A percentile compares a stretch with the other conserved stretches of the same genome.
Conservation (phyloP, 148 eudicot species). For the Cornus suecica region DNA sequence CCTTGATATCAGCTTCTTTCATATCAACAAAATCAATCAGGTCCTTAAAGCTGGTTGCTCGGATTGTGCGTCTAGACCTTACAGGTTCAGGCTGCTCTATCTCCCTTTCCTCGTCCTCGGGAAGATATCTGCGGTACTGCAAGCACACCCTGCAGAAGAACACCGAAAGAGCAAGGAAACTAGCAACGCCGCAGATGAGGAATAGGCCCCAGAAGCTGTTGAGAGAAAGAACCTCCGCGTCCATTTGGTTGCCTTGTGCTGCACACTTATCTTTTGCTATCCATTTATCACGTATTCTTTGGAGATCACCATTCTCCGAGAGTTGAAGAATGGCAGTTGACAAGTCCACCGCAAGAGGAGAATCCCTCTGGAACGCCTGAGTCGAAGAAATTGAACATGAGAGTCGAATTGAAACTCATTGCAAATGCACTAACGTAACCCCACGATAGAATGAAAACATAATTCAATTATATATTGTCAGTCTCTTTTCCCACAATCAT, state of each 20-base stretch:
- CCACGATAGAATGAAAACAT: too few species aligned
- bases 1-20: conserved; percentile 66
- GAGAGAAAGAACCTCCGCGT: conserved; percentile 55
- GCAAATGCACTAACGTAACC: background rate
- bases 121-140: conserved; percentile 56
- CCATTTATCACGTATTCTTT: conserved; percentile 85
- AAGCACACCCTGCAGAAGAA: conserved; percentile 49
- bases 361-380: conserved; percentile 78
- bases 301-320: conserved; percentile 71
- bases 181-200: conserved; percentile 70
- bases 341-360: conserved; percentile 73
- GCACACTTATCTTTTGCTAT: conserved; percentile 46
- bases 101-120: conserved; percentile 35
- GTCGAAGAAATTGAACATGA: background rate
- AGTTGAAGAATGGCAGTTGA: conserved; percentile 78
- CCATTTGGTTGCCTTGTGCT: conserved; percentile 29
- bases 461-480: background rate
- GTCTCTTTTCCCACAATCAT: background rate
- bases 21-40: conserved; percentile 55
- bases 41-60: conserved; percentile 54
- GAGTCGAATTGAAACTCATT: background rate
- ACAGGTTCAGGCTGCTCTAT: conserved; percentile 37
- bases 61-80: conserved; percentile 28
- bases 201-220: conserved; percentile 93
- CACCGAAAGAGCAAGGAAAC: conserved; percentile 49